Evolutionary conservation across 2,329 filamentous ascomycete species (phyloP).

Genomic region (Dothideomycetes sp.): DNA sequence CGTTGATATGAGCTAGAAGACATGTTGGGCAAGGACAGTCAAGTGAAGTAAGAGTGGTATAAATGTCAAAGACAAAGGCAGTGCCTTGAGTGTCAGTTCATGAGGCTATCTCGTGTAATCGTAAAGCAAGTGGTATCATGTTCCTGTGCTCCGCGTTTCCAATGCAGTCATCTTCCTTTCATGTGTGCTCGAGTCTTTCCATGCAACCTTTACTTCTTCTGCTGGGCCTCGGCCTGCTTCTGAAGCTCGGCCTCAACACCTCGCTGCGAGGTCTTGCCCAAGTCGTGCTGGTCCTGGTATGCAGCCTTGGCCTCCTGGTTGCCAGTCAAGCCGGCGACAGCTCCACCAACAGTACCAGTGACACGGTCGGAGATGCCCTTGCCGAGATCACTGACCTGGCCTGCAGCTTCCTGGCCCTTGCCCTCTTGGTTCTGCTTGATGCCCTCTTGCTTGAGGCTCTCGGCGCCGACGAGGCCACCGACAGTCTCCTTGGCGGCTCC

Average conservation of each 20-base stretch:
- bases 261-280: constrained; percentile 74
- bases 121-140: too few species aligned
- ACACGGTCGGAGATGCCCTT: constrained; percentile 45
- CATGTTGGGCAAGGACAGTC: too few species aligned
- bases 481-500: constrained; percentile 74
- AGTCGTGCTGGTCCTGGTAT: constrained; percentile 61
- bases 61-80: too few species aligned
- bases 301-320: constrained; percentile 53
- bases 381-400: constrained; percentile 66
- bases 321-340: constrained; percentile 62
- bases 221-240: constrained; percentile 45
- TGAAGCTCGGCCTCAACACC: constrained; percentile 72
- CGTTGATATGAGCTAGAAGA: constrained; percentile 15
- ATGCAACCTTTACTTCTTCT: constrained; percentile 8
- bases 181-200: too few species aligned
- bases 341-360: constrained; percentile 58
- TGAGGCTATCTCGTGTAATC: too few species aligned
- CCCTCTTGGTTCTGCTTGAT: constrained; percentile 69
- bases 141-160: too few species aligned
- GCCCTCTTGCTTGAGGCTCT: constrained; percentile 63
- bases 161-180: too few species aligned
- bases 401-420: constrained; percentile 70
- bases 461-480: constrained; percentile 64
- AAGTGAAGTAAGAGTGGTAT: too few species aligned
- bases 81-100: too few species aligned